phyloP scores from a whole-genome alignment of 371 early-diverging fungal genomes.

The Phascolomyces articulosus region DNA sequence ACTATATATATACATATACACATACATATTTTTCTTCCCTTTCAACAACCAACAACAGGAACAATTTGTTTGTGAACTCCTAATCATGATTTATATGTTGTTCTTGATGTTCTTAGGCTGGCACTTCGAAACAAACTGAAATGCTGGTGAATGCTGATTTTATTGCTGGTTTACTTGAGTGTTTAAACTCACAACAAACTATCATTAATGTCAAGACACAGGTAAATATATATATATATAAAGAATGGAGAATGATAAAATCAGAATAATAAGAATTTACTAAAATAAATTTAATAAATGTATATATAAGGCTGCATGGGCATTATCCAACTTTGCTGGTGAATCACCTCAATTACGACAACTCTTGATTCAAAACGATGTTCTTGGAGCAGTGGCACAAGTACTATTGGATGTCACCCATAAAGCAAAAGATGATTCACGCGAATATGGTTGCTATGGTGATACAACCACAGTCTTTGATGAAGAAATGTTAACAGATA shows the following conservation, averaged over 20 bases:
- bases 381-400: slow-evolving; percentile 13
- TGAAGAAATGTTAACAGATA: slow-evolving; percentile 28
- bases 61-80: too few relatives aligned
- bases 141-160: slow-evolving; percentile 49
- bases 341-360: slow-evolving; percentile 44
- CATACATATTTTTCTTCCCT: too few relatives aligned
- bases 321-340: slow-evolving; percentile 54
- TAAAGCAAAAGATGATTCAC: slow-evolving; percentile 3
- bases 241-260: neutral
- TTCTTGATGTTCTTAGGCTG: slow-evolving; percentile 44
- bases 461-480: slow-evolving; percentile 16
- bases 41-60: too few relatives aligned
- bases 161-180: slow-evolving; percentile 35
- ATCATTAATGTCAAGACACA: slow-evolving; percentile 42
- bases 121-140: slow-evolving; percentile 53
- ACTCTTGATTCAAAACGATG: slow-evolving; percentile 26
- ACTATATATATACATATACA: too few relatives aligned
- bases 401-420: slow-evolving; percentile 12
- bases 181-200: slow-evolving; percentile 15
- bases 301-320: slow-evolving; percentile 39
- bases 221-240: slow-evolving; percentile 17
- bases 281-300: too few relatives aligned
- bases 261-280: neutral
- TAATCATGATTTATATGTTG: too few relatives aligned
- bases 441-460: slow-evolving; percentile 1